A percentile compares a stretch with the other conserved stretches of the same genome.
phyloP scores from a whole-genome alignment of 768 basidiomycete species.

The Gloeopeniophorella convolvens region DNA sequence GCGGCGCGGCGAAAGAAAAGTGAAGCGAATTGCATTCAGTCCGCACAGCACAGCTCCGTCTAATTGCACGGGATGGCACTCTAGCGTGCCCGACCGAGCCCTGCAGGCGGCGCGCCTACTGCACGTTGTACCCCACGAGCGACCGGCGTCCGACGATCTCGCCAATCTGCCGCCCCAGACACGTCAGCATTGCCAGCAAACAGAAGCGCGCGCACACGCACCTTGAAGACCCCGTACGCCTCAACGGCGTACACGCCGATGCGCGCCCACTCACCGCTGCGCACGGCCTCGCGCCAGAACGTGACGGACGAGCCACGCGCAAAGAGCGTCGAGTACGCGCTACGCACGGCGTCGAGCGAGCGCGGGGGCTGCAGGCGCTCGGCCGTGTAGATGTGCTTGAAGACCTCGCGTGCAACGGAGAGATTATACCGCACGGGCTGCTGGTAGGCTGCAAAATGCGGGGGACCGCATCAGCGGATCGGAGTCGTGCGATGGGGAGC shows the following conservation, averaged over 20 bases:
- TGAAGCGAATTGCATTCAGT: no score
- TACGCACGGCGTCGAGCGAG: conserved; percentile 43
- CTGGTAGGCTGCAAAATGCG: conserved; percentile 49
- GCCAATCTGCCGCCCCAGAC: conserved; percentile 50
- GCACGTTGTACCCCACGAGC: conserved; percentile 70
- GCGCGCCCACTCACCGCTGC: conserved; percentile 59
- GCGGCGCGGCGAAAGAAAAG: no score
- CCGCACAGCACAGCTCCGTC: no score
- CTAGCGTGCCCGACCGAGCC: no score
- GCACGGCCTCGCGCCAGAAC: conserved; percentile 55
- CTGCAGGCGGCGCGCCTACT: conserved; percentile 6
- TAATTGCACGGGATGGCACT: no score
- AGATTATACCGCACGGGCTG: conserved; percentile 77
- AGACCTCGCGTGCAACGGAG: conserved; percentile 65
- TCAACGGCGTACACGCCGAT: conserved; percentile 75
- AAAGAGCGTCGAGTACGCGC: conserved; percentile 62
- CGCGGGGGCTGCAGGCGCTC: conserved; percentile 61
- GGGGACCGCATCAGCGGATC: background rate
- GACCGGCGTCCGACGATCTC: conserved; percentile 81
- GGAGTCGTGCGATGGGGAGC: background rate
- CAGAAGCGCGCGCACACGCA: conserved; percentile 27
- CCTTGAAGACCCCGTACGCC: conserved; percentile 88
- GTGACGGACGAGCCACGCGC: conserved; percentile 46
- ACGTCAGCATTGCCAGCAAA: background rate
- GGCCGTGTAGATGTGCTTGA: conserved; percentile 47